phyloP scores from a whole-genome alignment of 768 basidiomycete genomes.

The Termitomyces sp. region DNA sequence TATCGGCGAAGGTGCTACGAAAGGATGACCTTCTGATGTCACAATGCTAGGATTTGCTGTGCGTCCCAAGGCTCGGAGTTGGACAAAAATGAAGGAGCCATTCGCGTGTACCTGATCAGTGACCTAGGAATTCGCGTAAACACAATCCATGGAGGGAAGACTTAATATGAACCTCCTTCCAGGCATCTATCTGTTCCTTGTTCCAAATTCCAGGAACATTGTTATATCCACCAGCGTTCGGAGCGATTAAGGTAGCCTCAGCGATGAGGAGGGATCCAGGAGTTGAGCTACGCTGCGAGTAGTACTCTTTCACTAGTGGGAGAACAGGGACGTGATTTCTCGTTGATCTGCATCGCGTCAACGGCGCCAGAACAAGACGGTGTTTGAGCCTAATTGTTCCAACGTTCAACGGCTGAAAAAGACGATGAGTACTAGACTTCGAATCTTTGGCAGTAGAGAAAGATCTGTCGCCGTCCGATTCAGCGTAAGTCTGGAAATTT shows the following conservation, averaged over 20 bases:
- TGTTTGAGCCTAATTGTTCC: slow-evolving; percentile 35
- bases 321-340: slow-evolving; percentile 23
- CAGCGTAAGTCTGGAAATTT: not conserved
- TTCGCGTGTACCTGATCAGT: slow-evolving; percentile 54
- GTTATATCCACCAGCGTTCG: slow-evolving; percentile 42
- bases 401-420: slow-evolving; percentile 39
- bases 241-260: slow-evolving; percentile 45
- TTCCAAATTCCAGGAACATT: slow-evolving; percentile 64
- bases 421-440: slow-evolving; percentile 12
- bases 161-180: slow-evolving; percentile 43
- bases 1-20: slow-evolving; percentile 7
- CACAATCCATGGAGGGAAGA: too few relatives aligned
- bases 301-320: slow-evolving; percentile 30
- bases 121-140: slow-evolving; percentile 30
- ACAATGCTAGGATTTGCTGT: slow-evolving; percentile 30
- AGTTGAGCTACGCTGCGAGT: slow-evolving; percentile 29
- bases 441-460: not conserved
- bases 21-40: slow-evolving; percentile 23
- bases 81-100: slow-evolving; percentile 39
- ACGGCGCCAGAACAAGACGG: slow-evolving; percentile 40
- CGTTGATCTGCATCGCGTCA: slow-evolving; percentile 15
- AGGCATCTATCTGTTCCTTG: slow-evolving; percentile 53
- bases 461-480: not conserved
- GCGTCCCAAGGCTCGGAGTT: slow-evolving; percentile 51
- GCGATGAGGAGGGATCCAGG: slow-evolving; percentile 43